These are phyloP conservation scores for Ciborinia camelliae DNA, from an alignment of 2,329 filamentous ascomycete genomes.

Conservation along the genomic window DNA sequence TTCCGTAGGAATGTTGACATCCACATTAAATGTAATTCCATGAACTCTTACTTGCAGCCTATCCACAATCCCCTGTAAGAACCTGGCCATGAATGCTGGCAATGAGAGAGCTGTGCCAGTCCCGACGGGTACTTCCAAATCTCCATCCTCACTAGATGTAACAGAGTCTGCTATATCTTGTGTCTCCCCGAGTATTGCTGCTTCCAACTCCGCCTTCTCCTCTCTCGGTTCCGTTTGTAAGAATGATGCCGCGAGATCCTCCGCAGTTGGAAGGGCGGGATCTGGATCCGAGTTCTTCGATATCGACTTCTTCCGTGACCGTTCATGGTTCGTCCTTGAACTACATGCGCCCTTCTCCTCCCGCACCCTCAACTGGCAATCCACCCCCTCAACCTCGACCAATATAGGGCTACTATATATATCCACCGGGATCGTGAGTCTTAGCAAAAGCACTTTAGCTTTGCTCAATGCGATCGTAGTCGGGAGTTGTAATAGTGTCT, in stretches of 20 bases:
- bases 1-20: conserved; percentile 56
- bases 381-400: conserved; percentile 77
- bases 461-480: conserved; percentile 65
- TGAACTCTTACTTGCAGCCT: conserved; percentile 64
- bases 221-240: conserved; percentile 65
- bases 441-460: conserved; percentile 72
- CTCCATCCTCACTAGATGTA: conserved; percentile 58
- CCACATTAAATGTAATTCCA: conserved; percentile 63
- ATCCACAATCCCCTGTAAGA: conserved; percentile 71
- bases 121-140: conserved; percentile 55
- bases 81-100: conserved; percentile 66
- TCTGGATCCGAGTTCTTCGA: conserved; percentile 17
- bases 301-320: conserved; percentile 35
- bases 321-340: conserved; percentile 36
- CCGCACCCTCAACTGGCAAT: conserved; percentile 61
- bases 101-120: conserved; percentile 68
- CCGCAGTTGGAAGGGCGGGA: conserved; percentile 59
- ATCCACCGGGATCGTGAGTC: conserved; percentile 81
- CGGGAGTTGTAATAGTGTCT: conserved; percentile 71
- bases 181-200: conserved; percentile 61
- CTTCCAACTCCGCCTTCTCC: conserved; percentile 65
- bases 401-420: conserved; percentile 81
- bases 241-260: conserved; percentile 74
- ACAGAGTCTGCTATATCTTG: conserved; percentile 61
- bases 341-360: conserved; percentile 27